Conservation (phyloP, 129 eudicot species). For the Escallonia rubra region DNA sequence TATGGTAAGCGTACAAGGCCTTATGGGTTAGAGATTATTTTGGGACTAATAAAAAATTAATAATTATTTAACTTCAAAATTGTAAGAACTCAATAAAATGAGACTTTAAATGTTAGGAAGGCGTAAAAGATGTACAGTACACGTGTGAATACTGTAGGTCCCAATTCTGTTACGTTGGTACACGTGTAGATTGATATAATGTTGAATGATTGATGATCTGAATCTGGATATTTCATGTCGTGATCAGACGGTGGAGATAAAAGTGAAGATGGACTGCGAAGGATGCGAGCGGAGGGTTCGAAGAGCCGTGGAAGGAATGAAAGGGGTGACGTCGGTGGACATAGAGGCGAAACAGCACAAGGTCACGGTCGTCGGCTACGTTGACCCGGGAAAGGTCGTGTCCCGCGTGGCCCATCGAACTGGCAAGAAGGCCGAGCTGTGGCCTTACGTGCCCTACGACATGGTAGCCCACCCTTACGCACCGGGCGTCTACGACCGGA, state of each 20-base stretch:
- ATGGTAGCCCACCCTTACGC: conserved; percentile 87
- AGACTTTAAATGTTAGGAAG: too few species aligned
- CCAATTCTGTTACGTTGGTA: too few species aligned
- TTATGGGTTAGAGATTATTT: too few species aligned
- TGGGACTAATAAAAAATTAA: too few species aligned
- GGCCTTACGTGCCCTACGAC: conserved; percentile 94
- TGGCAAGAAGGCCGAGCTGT: conserved; percentile 85
- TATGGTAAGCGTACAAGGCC: too few species aligned
- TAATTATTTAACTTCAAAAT: too few species aligned
- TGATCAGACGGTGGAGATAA: conserved; percentile 80
- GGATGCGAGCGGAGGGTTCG: conserved; percentile 87
- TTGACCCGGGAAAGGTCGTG: conserved; percentile 74
- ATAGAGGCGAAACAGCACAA: conserved; percentile 69
- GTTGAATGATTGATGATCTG: too few species aligned
- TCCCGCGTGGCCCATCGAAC: conserved; percentile 80
- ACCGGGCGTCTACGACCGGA: conserved; percentile 72
- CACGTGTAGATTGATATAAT: too few species aligned
- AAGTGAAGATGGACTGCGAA: conserved; percentile 83
- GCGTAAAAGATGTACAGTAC: too few species aligned
- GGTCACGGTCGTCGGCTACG: conserved; percentile 76
- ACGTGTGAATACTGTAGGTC: too few species aligned
- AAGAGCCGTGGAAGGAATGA: conserved; percentile 83
- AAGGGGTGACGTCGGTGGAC: conserved; percentile 71
- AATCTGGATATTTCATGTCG: too few species aligned
- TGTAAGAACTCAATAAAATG: too few species aligned